Base-by-base conservation (phyloP, 1,284 basidiomycete species). In the Gymnopus androsaceus region DNA sequence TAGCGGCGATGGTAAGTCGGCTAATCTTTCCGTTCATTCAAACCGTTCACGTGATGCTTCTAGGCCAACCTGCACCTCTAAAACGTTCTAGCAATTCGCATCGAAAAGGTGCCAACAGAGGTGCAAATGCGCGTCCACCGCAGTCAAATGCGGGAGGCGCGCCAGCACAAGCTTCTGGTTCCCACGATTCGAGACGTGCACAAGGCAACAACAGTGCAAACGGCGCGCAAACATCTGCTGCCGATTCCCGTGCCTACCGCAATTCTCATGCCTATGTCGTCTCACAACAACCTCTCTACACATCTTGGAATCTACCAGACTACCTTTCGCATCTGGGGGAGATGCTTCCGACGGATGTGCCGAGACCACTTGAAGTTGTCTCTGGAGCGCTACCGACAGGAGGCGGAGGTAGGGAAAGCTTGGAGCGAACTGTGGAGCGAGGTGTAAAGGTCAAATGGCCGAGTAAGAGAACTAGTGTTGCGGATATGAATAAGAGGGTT, bases 401-500 rank as follows among this genome's bases (percentile, higher is more conserved):
- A 40, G 54, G 62, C 42, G 63, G 76, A 60, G 72, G 69, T 21
- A 40, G 47, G 4, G 80, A 80, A 59, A 74, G 76, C 60, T 59
- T 78, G 19, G 86, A 87, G 56, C 74, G 77, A 61, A 84, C 81
- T 7, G 79, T 86, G 62, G 95, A 98, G 70, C 81, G 93, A 38
- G 92, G 94, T 1, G 93, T 95, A 23, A 92, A 94, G 69, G 90
- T 98, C 56, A 91, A 92, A 64, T 99, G 94, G 87, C 96, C 96
- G 0, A 84, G 86, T 60, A 96, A 97, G 71, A 82, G 96, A 51
- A 94, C 90, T 82, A 97, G 95, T 63, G 87, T 96, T 23, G 89
- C 87, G 17, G 96, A 99, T 69, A 97, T 99, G 94, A 92, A 94
- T 70, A 98, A 98, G 75, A 86, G 96, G 19, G 94, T 97, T 19